Evolutionary conservation across 2,329 filamentous ascomycete species (phyloP).

Genomic region (Thelonectria rubi): DNA sequence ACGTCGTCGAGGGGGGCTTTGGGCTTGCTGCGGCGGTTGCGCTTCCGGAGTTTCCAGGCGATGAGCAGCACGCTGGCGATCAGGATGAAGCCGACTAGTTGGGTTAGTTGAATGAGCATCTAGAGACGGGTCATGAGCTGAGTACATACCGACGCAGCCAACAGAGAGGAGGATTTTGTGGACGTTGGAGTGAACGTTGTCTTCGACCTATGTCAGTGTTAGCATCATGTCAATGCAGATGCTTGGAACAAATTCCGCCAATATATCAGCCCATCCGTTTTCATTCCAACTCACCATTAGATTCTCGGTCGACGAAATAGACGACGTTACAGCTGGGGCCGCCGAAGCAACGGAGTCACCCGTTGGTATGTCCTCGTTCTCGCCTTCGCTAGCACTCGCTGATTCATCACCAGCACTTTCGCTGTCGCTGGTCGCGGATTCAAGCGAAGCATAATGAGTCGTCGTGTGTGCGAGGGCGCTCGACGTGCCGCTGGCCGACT

Average conservation of each 20-base stretch:
- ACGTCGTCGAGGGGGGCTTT: conserved; percentile 29
- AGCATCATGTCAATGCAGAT: too few relatives aligned
- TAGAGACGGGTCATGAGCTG: background rate
- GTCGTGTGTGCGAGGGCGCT: background rate
- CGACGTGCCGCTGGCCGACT: background rate
- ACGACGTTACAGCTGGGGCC: background rate
- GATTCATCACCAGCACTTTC: conserved; percentile 6
- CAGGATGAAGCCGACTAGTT: conserved; percentile 34
- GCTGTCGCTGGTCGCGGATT: conserved; percentile 21
- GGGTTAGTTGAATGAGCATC: conserved; percentile 11
- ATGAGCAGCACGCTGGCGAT: conserved; percentile 36
- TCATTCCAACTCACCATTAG: conserved; percentile 31
- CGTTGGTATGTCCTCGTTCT: conserved; percentile 4
- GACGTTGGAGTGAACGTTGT: conserved; percentile 33
- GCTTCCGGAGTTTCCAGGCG: conserved; percentile 35
- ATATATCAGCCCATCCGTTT: background rate
- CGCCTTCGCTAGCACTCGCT: conserved; percentile 17
- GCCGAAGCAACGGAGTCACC: conserved; percentile 12
- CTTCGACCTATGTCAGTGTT: conserved; percentile 25
- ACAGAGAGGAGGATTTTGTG: conserved; percentile 39
- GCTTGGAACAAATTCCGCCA: too few relatives aligned
- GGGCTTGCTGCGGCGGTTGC: conserved; percentile 16
- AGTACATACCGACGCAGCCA: conserved; percentile 36
- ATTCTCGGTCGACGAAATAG: background rate
- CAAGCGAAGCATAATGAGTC: background rate